Evolutionary conservation across 73 alveolate species (phyloP).

Genomic region (Blepharisma stoltei): DNA sequence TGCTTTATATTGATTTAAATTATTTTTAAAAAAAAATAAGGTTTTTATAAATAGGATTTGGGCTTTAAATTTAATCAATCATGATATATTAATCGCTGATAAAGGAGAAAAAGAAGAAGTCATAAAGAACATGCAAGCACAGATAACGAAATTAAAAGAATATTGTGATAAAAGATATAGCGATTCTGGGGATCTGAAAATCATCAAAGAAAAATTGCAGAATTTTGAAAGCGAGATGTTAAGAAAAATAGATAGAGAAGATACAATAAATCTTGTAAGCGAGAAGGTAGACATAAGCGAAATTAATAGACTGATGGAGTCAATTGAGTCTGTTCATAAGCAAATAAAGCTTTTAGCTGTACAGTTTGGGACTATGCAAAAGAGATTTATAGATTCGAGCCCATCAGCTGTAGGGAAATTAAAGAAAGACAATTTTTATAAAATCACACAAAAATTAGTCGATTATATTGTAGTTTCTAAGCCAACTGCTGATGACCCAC

Average conservation of each 20-base stretch:
- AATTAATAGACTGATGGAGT: not conserved
- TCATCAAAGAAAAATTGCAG: not conserved
- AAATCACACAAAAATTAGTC: slow-evolving; percentile 9
- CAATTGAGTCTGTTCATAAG: slow-evolving; percentile 25
- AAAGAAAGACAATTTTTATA: slow-evolving; percentile 1
- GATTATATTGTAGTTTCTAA: not conserved
- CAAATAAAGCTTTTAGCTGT: slow-evolving; percentile 22
- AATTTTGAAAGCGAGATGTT: not conserved
- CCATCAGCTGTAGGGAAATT: not conserved
- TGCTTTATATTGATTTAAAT: no score
- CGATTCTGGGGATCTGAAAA: slow-evolving; percentile 9
- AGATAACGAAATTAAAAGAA: not conserved
- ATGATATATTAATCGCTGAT: not conserved
- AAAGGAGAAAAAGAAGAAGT: not conserved
- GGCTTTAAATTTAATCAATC: no score
- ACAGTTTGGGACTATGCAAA: slow-evolving; percentile 16
- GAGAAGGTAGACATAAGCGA: slow-evolving; percentile 15
- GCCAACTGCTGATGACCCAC: slow-evolving; percentile 21
- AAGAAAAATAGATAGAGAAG: slow-evolving; percentile 1
- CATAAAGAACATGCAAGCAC: not conserved
- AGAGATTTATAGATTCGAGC: not conserved
- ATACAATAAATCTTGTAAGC: not conserved
- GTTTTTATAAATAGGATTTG: no score
- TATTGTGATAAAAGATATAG: not conserved
- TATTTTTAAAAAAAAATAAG: no score